Conservation (phyloP, 2,329 filamentous ascomycete species). For the Thelonectria blattea region DNA sequence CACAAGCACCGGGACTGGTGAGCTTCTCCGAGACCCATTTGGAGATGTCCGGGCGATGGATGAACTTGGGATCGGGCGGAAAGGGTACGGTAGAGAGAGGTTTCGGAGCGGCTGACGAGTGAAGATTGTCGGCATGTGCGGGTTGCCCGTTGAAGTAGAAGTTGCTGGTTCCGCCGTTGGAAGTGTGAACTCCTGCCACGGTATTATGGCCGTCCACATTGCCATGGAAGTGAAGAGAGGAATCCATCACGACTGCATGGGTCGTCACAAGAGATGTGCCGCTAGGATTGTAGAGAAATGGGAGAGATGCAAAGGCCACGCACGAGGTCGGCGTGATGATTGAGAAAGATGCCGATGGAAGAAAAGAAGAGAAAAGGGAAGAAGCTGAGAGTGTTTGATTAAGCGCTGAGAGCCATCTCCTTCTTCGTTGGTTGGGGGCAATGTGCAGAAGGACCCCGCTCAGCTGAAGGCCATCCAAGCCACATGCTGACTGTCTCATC, state of each 20-base stretch:
- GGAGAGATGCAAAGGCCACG: no score
- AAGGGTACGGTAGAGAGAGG: constrained; percentile 4
- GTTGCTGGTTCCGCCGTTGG: neutral
- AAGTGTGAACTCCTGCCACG: neutral
- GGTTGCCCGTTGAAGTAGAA: neutral
- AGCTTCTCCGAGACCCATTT: neutral
- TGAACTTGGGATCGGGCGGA: neutral
- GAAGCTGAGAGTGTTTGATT: no score
- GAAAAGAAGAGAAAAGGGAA: no score
- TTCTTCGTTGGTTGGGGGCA: no score
- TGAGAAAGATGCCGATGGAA: no score
- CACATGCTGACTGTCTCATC: no score
- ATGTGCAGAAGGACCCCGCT: no score
- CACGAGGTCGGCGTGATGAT: no score
- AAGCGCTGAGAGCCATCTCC: no score
- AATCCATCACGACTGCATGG: neutral
- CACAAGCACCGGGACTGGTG: neutral
- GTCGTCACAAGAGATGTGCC: neutral
- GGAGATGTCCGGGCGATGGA: neutral
- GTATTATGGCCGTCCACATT: neutral
- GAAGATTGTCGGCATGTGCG: neutral
- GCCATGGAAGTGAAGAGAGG: neutral
- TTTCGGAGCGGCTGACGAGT: neutral
- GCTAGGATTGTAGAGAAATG: no score
- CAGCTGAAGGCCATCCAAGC: no score